Evolutionary conservation across 1,284 basidiomycete genomes (phyloP), one percentile per base, ranked within the genome.

Genomic region (Tilletiaria anomala): DNA sequence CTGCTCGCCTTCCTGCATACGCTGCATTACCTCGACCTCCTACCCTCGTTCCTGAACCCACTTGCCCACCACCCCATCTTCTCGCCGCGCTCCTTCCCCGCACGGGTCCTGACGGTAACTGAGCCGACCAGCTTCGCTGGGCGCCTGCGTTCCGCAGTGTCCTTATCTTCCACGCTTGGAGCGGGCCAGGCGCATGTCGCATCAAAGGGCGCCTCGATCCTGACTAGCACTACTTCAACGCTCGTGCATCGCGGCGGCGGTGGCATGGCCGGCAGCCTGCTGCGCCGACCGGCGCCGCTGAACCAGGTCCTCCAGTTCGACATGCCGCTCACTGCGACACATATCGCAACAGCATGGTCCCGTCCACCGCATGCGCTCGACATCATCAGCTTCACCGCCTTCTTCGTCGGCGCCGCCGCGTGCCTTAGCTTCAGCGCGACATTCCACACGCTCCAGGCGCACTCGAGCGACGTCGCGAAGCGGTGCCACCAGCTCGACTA

Each of bases 371-470:
- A 76, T 42, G 77, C 75, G 73, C 57, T 72, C 37, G 85, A 89
- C 67, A 71, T 73, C 23, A 71, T 72, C 10, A 76, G 78, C 6
- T 73, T 88, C 52, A 69, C 69, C 15, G 69, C 78, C 41, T 89
- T 86, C 68, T 72, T 88, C 40, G 49, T 73, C n/a, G 77, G 78
- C 32, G 82, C 82, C 0, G 70, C 81, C 22, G 72, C 78, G 31
- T 91, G 86, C 67, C 72, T 91, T 37, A 71, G 73, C 18, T 75
- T 78, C 34, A 84, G 82, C 52, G 77, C 82, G 6, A 73, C 78
- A 45, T 89, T 78, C 61, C 87, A 93, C 66, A 79, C 78, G 2
- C 74, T 78, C 23, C 73, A 73, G 18, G 84, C 80, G 53, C 84
- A 86, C 68, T 84, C 82, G 5, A 61, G 75, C 60, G 65, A 72